These are phyloP conservation scores for Globisporangium carolinianum DNA, from an alignment of 352 stramenopile species.

Conservation along the genomic window DNA sequence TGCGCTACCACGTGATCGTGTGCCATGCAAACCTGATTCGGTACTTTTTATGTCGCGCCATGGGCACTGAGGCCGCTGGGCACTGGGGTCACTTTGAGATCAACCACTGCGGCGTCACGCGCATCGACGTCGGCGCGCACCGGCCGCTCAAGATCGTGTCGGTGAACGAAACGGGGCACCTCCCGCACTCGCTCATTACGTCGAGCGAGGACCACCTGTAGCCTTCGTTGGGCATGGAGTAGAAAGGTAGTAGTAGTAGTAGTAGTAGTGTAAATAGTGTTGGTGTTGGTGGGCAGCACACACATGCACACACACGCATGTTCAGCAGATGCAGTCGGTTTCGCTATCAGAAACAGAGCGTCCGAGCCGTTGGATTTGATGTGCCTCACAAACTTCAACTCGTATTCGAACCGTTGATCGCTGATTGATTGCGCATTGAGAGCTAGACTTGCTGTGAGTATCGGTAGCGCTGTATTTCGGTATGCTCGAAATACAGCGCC, in stretches of 20 bases:
- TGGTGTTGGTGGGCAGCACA: background rate
- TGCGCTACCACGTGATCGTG: conserved; percentile 61
- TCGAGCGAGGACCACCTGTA: conserved; percentile 82
- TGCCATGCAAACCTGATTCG: conserved; percentile 82
- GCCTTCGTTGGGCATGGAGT: conserved; percentile 4
- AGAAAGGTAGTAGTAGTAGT: background rate
- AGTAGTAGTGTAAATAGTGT: background rate
- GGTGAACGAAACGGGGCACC: conserved; percentile 76
- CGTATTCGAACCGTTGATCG: too few relatives aligned
- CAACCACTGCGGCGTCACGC: conserved; percentile 78
- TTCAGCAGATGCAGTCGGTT: too few relatives aligned
- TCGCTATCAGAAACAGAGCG: too few relatives aligned
- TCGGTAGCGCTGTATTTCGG: background rate
- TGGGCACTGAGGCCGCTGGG: conserved; percentile 45
- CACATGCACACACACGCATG: background rate
- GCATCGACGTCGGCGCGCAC: conserved; percentile 64
- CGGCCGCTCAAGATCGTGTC: conserved; percentile 63
- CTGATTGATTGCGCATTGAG: background rate
- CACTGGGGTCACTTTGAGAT: conserved; percentile 83
- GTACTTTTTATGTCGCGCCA: conserved; percentile 71
- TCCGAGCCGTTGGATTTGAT: background rate
- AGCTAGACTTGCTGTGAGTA: background rate
- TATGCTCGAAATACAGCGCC: too few relatives aligned
- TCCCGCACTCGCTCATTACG: conserved; percentile 69
- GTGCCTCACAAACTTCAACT: background rate